Evolutionary conservation across 768 basidiomycete genomes (phyloP).

Genomic region (Pleurotus pulmonarius): DNA sequence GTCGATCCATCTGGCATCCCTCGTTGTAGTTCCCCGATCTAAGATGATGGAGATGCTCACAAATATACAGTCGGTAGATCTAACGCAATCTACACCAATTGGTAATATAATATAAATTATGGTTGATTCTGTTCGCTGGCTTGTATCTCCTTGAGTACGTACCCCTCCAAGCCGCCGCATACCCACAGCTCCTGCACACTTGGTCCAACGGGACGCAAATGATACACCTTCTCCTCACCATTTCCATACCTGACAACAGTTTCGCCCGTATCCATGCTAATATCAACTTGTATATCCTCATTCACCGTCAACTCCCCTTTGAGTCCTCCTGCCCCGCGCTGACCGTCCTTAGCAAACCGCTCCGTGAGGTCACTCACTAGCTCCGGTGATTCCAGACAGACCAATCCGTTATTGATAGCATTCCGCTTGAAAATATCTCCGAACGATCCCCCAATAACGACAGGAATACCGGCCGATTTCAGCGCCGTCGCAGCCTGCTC

Average conservation of each 20-base stretch:
- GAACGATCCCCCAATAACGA: slow-evolving; percentile 97
- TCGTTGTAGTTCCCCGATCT: slow-evolving; percentile 37
- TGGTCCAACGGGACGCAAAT: slow-evolving; percentile 74
- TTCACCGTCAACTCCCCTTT: slow-evolving; percentile 85
- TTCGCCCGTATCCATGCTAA: slow-evolving; percentile 69
- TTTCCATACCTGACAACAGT: slow-evolving; percentile 48
- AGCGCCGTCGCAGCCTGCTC: slow-evolving; percentile 99
- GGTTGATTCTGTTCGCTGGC: slow-evolving; percentile 6
- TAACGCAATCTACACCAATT: background rate
- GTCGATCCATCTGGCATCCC: slow-evolving; percentile 56
- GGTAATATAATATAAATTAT: background rate
- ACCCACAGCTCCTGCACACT: slow-evolving; percentile 99
- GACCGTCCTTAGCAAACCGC: slow-evolving; percentile 67
- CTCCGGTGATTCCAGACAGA: slow-evolving; percentile 91
- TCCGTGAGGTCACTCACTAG: slow-evolving; percentile 82
- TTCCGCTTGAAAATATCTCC: slow-evolving; percentile 99
- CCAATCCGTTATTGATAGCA: slow-evolving; percentile 96
- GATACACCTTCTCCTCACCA: slow-evolving; percentile 53
- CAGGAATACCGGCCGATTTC: slow-evolving; percentile 86
- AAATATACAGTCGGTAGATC: background rate
- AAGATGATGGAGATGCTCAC: background rate
- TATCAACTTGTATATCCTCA: slow-evolving; percentile 52
- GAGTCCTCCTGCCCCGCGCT: slow-evolving; percentile 73
- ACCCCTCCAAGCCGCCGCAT: slow-evolving; percentile 91
- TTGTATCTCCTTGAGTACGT: slow-evolving; percentile 73